Evolutionary conservation across 495 filamentous ascomycete species (phyloP), one percentile per base, ranked within the genome.

Genomic region (Glutinoglossum americanum): DNA sequence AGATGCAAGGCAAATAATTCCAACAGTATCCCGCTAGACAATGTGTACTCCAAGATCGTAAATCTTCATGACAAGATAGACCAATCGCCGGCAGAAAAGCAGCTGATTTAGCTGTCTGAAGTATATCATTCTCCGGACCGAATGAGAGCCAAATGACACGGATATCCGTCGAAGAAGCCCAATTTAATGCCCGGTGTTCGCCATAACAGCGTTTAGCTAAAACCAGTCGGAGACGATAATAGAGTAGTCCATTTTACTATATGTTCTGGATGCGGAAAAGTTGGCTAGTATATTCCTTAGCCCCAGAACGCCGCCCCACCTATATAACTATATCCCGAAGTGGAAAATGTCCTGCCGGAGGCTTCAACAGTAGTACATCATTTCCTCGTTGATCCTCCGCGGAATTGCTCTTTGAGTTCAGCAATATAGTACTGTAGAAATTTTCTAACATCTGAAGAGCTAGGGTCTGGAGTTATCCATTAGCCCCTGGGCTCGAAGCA

Each of bases 361-460:
- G 19, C 27, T 39, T 37, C 17, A 1, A 7, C 10, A 1, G 19
- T 4, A 17, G 10, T 23, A 5, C 27, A 8, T 56, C 33, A 58
- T 26, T 30, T 73, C 55, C 70, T 64, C 51, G 67, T 62, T 33
- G 70, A 68, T 32, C 70, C 71, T 13, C 72, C 72, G 58, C 75
- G 72, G 37, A 79, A 65, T 57, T 79, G 76, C 49, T 80, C 71
- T 62, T 75, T 76, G 54, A 82, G 67, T 62, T 82, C 79, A 58
- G 82, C 77, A 57, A 72, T 68, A 65, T 79, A 82, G 58, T 76
- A 72, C 32, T 70, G 59, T 10, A 79, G 23, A 61, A 82, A 83
- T 51, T 70, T 61, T 65, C 71, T 54, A 57, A 60, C 64, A 69
- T 65, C 54, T 15, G 59, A 57, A 25, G 11, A 5, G 28, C 23